Evolutionary conservation across 176 grass and related monocot species (phyloP).

Genomic region (Aegilops speltoides): DNA sequence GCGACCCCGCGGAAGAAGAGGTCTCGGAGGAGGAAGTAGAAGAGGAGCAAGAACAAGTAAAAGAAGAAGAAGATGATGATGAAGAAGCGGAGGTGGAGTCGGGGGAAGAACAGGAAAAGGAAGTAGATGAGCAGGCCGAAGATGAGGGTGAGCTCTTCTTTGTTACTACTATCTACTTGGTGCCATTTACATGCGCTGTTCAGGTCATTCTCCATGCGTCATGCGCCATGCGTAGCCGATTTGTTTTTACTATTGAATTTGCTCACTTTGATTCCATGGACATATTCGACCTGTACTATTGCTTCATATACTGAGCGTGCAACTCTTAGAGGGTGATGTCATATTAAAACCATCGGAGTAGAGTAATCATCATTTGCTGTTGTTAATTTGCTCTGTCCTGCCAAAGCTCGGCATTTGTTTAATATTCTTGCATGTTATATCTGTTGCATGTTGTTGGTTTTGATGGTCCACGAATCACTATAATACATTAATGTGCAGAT

Average conservation of each 20-base stretch:
- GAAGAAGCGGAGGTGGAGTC: constrained; percentile 16
- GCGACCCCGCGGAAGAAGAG: constrained; percentile 20
- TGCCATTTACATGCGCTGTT: neutral
- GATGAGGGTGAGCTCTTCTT: constrained; percentile 21
- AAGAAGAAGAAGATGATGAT: constrained; percentile 15
- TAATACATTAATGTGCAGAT: neutral
- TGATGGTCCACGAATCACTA: neutral
- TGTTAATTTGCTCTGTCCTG: neutral
- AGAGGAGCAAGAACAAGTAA: neutral
- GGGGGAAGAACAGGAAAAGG: constrained; percentile 1
- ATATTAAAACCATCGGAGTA: neutral
- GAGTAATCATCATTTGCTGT: neutral
- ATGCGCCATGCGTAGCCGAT: neutral
- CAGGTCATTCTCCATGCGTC: neutral
- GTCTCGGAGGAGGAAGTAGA: constrained; percentile 40
- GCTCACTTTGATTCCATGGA: neutral
- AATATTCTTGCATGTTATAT: neutral
- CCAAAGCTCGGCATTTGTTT: neutral
- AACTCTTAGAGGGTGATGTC: neutral
- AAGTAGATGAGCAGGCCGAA: neutral
- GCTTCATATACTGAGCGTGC: neutral
- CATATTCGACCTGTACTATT: neutral
- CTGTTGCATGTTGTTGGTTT: neutral
- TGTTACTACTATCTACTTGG: neutral
- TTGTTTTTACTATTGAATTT: neutral